Conservation (phyloP, 2,329 filamentous ascomycete species). For the Claviceps sp. region DNA sequence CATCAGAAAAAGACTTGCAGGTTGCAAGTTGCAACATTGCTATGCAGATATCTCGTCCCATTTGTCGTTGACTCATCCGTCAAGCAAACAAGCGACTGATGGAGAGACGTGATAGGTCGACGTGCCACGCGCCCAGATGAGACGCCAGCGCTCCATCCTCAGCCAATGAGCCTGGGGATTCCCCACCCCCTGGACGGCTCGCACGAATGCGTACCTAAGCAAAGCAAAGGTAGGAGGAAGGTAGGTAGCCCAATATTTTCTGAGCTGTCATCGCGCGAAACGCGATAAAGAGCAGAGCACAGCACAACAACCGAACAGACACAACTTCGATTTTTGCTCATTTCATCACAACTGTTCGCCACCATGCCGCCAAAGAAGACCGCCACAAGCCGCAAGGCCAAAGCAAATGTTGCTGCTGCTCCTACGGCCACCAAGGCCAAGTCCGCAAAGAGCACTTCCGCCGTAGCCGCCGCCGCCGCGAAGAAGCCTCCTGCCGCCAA, state of each 20-base stretch:
- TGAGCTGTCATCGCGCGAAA: neutral
- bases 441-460: neutral
- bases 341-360: neutral
- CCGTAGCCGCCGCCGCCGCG: neutral
- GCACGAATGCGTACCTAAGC: too few species aligned
- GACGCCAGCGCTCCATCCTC: neutral
- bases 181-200: too few species aligned
- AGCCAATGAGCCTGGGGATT: too few species aligned
- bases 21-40: too few species aligned
- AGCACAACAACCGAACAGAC: neutral
- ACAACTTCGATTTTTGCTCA: neutral
- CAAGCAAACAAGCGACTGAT: too few species aligned
- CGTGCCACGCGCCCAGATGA: neutral
- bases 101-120: neutral
- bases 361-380: slow-evolving; percentile 6
- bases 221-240: too few species aligned
- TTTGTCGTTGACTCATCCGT: too few species aligned
- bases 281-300: neutral
- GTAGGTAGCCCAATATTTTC: too few species aligned
- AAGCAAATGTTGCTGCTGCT: neutral
- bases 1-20: too few species aligned
- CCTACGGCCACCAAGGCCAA: slow-evolving; percentile 2
- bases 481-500: slow-evolving; percentile 3
- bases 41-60: too few species aligned
- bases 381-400: slow-evolving; percentile 1